Evolutionary conservation across 371 early-diverging fungal species (phyloP).

Genomic region (Circinella umbellata): DNA sequence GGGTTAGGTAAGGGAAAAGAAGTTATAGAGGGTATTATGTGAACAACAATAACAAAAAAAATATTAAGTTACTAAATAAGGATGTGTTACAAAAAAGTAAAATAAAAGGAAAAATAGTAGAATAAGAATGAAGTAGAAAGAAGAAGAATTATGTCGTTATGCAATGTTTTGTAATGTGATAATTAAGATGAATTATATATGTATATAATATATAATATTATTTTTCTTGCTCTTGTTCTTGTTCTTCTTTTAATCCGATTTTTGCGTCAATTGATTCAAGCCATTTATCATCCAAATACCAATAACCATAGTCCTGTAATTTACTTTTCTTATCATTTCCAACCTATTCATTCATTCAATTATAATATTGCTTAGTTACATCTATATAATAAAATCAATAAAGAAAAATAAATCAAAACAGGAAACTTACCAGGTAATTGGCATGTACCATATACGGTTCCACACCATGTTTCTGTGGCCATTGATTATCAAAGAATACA

Average conservation of each 20-base stretch:
- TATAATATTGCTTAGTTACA: no score
- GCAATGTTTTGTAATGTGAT: no score
- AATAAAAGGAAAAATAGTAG: no score
- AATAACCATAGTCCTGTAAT: constrained; percentile 25
- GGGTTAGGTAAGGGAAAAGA: no score
- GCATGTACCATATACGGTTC: constrained; percentile 38
- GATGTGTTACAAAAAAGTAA: no score
- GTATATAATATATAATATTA: background rate
- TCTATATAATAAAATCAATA: no score
- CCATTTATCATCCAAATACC: constrained; percentile 38
- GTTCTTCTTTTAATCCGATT: background rate
- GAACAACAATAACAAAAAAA: no score
- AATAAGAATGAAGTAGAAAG: no score
- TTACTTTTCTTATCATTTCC: constrained; percentile 53
- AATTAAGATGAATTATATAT: no score
- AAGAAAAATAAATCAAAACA: background rate
- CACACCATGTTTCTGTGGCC: constrained; percentile 24
- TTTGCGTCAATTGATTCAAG: constrained; percentile 18
- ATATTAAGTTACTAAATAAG: no score
- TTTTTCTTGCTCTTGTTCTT: background rate
- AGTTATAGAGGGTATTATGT: no score
- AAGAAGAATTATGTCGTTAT: no score
- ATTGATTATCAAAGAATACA: constrained; percentile 29
- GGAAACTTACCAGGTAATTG: constrained; percentile 25
- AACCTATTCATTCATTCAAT: constrained; percentile 18